Base-by-base conservation (phyloP, 2,329 filamentous ascomycete species). In the Aspergillus pseudoglaucus region DNA sequence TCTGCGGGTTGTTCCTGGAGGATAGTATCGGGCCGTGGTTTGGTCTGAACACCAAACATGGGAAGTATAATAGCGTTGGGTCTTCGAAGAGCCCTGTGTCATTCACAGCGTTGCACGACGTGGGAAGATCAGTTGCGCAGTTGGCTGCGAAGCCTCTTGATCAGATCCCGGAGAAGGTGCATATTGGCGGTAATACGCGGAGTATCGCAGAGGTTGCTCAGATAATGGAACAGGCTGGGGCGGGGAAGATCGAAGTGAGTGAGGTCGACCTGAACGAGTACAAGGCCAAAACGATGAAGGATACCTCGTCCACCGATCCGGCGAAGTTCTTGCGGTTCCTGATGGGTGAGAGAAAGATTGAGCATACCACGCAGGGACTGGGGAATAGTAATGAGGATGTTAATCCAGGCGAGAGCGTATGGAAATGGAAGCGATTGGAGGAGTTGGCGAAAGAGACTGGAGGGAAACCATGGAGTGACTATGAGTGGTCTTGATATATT, bases 1-100 rank as follows among this genome's bases (percentile, higher is more conserved):
- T 63, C 49, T 53, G 54, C 17, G 65, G 65, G 1, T 47, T 68
- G 27, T 66, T 68, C 44, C 52, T 66, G 37, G 64, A 68, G 39
- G 59, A 63, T 43, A 61, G 60, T 25, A 57, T 68, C 9, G 65
- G 63, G 3, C 66, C 65, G 1, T 64, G 64, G 62, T 62, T 65
- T 42, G 63, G 64, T 18, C 57, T 67, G n/a, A 52, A 61, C 46
- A 61, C 63, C 0, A 53, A 48, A 22, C 47, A 56, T 23, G 56
- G 55, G 6, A 50, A 51, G 47, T 69, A 67, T 47, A 58, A 62
- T 42, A 53, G 57, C 33, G 51, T 68, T 1, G 66, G 66, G 3
- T 52, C 51, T 8, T 37, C 55, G 2, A 45, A 54, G 14, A 48
- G 54, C 18, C 50, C 35, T 3, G 53, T 64, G 6, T 64, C 65